Percentiles rank a stretch among this genome's conserved stretches.
These are phyloP conservation scores for Camelina neglecta DNA, from an alignment of 345 rosid species.

Conservation along the genomic window DNA sequence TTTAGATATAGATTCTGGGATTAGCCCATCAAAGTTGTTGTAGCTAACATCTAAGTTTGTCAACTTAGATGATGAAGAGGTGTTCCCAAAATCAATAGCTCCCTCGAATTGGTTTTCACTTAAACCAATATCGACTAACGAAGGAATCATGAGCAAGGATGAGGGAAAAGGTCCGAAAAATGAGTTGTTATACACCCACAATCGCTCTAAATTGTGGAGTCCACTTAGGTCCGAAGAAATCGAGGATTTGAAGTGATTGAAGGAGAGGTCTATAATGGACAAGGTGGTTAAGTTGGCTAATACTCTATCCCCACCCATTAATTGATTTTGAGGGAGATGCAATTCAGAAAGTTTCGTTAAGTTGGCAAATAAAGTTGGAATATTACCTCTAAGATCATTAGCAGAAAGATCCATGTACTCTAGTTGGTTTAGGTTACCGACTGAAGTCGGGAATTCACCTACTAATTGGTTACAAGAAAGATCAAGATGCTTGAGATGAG, in stretches of 20 bases:
- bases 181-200: no score
- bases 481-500: background rate
- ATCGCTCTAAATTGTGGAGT: no score
- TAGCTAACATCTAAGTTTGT: background rate
- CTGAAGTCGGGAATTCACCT: background rate
- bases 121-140: background rate
- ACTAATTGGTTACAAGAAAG: background rate
- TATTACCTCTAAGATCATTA: background rate
- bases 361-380: background rate
- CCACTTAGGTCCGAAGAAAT: background rate
- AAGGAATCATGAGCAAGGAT: slow-evolving; percentile 4
- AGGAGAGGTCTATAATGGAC: background rate
- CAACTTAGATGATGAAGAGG: background rate
- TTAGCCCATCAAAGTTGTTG: background rate
- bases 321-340: background rate
- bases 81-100: background rate
- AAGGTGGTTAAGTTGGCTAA: slow-evolving; percentile 22
- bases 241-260: background rate
- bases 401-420: background rate
- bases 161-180: background rate
- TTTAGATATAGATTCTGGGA: slow-evolving; percentile 13
- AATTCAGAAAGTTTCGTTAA: background rate
- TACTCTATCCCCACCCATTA: background rate
- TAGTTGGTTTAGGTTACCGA: background rate
- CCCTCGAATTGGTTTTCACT: background rate